Base-by-base conservation (phyloP, 345 rosid species). In the Corchorus olitorius region DNA sequence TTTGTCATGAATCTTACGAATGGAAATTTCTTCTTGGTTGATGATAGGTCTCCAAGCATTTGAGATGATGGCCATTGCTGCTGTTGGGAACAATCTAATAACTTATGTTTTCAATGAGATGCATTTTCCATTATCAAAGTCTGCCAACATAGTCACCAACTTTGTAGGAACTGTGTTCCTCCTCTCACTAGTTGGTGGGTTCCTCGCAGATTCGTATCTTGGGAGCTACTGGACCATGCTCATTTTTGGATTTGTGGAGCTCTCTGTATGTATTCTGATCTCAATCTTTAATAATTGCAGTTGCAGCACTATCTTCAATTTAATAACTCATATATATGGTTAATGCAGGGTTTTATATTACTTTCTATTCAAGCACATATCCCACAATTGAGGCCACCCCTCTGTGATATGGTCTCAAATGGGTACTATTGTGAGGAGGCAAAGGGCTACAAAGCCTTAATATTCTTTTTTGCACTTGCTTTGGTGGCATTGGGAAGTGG, bases 401-500 rank as follows among this genome's bases (percentile, higher is more conserved):
- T 78, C 43, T 95, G 98, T 82, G 75, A 86, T 84, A 88, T 89
- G 90, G 59, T 72, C 27, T 65, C 43, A 11, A 33, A 75, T 43
- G 49, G 58, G 41, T 79, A 78, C 22, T 8, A 76, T 8, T 96
- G 99, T 63, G 2, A 14, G 50, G 94, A 96, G 65, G 98, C 94
- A 55, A 86, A 85, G 45, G 98, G 98, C 8, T 88, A 86, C 77
- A 76, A 89, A 73, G 87, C 92, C 1, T 67, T 81, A 56, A 88
- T 93, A 59, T 88, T 96, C 73, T 93, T 85, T 71, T 81, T 86
- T 10, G 93, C 98, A 50, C 90, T 96, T 11, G 89, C 89, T 75
- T 81, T 96, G 72, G 94, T 96, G 74, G 99, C 99, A 6, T 56
- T 93, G 59, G 99, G 99, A n/a, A 96, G 98, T 70, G 99, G 99